These are phyloP conservation scores for Xanthoconium separans DNA, from an alignment of 1,284 basidiomycete species.

Conservation along the genomic window DNA sequence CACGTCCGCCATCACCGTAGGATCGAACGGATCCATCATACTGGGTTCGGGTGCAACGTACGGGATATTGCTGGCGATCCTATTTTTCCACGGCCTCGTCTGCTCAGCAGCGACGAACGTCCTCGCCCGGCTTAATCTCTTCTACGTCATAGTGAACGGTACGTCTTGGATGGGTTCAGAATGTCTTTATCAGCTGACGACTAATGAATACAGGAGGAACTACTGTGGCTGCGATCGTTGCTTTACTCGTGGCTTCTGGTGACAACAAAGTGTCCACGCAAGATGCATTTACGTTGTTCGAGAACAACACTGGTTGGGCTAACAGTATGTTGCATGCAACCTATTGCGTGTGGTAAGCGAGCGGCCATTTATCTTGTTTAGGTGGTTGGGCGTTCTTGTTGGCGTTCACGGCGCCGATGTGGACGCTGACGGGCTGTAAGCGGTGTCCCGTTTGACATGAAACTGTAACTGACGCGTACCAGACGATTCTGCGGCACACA, in stretches of 20 bases:
- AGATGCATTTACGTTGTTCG: conserved; percentile 66
- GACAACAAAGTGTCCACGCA: conserved; percentile 58
- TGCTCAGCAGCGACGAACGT: conserved; percentile 69
- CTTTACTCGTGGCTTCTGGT: conserved; percentile 56
- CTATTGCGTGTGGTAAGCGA: too few relatives aligned
- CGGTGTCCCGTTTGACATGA: neutral
- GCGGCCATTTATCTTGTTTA: conserved; percentile 23
- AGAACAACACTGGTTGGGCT: conserved; percentile 71
- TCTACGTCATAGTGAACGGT: conserved; percentile 67
- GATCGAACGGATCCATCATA: conserved; percentile 49
- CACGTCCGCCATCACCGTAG: conserved; percentile 64
- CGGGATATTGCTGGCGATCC: conserved; percentile 62
- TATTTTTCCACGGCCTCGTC: conserved; percentile 63
- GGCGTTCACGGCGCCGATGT: conserved; percentile 73
- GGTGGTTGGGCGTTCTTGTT: conserved; percentile 74
- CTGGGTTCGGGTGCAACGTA: conserved; percentile 62
- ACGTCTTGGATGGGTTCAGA: conserved; percentile 19
- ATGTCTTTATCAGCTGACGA: neutral
- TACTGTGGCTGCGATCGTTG: conserved; percentile 57
- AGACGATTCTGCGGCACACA: conserved; percentile 80
- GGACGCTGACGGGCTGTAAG: conserved; percentile 74
- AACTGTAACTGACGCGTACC: conserved; percentile 3
- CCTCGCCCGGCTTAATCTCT: conserved; percentile 65
- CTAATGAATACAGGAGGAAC: conserved; percentile 47
- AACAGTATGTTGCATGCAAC: conserved; percentile 41